Evolutionary conservation across 257 asterid genomes (phyloP).

Genomic region (Paulownia fortunei): DNA sequence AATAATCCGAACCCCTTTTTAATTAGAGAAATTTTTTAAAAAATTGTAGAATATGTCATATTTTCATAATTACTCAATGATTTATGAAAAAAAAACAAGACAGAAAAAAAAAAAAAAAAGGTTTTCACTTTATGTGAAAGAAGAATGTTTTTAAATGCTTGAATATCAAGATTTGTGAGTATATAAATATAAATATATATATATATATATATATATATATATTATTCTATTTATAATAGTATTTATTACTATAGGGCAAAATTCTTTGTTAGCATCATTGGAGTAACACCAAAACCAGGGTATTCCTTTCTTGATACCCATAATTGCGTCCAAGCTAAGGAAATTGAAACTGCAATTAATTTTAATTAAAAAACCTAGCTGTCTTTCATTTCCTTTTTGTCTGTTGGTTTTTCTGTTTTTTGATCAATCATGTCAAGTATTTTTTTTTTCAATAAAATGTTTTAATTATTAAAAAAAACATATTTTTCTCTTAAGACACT

Average conservation of each 20-base stretch:
- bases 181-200: no score
- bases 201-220: not conserved
- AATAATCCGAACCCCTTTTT: no score
- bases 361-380: not conserved
- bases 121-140: no score
- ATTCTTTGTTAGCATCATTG: not conserved
- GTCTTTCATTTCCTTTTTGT: not conserved
- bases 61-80: slow-evolving; percentile 10
- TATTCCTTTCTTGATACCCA: not conserved
- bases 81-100: not conserved
- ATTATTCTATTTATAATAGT: no score
- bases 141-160: not conserved
- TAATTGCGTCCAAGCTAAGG: not conserved
- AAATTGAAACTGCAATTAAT: not conserved
- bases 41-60: not conserved
- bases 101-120: not conserved
- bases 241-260: no score
- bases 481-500: no score
- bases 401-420: not conserved
- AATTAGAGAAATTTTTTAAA: no score
- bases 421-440: not conserved
- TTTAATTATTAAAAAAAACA: no score
- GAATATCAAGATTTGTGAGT: slow-evolving; percentile 8
- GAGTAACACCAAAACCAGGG: not conserved
- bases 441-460: no score